Evolutionary conservation across 2,329 filamentous ascomycete genomes (phyloP), one percentile per base, ranked within the genome.

Genomic region (Exophiala oligosperma): DNA sequence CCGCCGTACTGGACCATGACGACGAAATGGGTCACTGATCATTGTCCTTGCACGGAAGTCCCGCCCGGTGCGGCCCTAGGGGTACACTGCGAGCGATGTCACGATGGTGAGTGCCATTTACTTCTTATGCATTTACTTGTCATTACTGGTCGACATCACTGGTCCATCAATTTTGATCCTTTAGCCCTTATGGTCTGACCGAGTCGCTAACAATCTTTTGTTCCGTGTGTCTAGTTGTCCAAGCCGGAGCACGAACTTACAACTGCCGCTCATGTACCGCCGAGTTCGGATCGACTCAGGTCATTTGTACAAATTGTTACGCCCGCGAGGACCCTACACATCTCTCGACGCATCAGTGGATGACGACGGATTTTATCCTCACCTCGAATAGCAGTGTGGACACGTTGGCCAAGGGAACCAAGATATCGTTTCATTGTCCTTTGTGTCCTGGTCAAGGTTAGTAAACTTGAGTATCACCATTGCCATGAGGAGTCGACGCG

Each of bases 291-390:
- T 52, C 35, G 17, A 24, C 35, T 2, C 50, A 52, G 38, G 24
- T 21, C 7, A 14, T 52, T 4, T 52, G 50, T 14, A 29, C 37
- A 11, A 29, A 24, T 12, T 52, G 50, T 24, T 52, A 41, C 24
- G 9, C 11, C 2, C 9, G 44, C 12, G 50, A 52, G 24, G 50
- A 52, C 37, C 38, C 21, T 12, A 29, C 4, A 8, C 50, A 52
- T 44, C 50, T 52, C 17, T 52, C 50, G 9, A 8, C 17, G 23
- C 50, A 52, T 21, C 14, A 43, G 44, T 52, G 50, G 50, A 40
- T 43, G 38, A 52, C 50, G 35, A 44, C 38, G 14, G 50, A 41
- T 21, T 43, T 52, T 28, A 4, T 44, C 23, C n/a, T n/a, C 3
- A 11, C 37, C 6, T 38, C 37, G n/a, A 7, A 8, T 17, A 37